Evolutionary conservation across 2,329 filamentous ascomycete genomes (phyloP).

Genomic region (Phyllosticta paracitricarpa): DNA sequence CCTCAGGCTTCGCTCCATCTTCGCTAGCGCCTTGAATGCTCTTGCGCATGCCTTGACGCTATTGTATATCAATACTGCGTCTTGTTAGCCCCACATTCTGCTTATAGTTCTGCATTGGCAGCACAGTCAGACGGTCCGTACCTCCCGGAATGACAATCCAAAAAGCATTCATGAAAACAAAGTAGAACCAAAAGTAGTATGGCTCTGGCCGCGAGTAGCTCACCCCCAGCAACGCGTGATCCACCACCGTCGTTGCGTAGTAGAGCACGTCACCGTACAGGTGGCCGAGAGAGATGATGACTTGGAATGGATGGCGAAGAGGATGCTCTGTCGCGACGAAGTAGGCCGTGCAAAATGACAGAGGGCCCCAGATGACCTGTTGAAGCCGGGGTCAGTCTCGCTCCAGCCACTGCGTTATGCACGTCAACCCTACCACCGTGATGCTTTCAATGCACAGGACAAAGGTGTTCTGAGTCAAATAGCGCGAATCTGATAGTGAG

Average conservation of each 20-base stretch:
- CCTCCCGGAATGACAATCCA: constrained; percentile 53
- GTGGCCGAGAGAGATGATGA: constrained; percentile 52
- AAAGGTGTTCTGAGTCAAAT: constrained; percentile 71
- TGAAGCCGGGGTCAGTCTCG: background rate
- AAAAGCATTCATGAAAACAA: constrained; percentile 55
- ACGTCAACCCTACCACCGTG: constrained; percentile 45
- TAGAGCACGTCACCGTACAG: constrained; percentile 56
- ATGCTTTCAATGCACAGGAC: constrained; percentile 82
- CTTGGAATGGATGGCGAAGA: constrained; percentile 49
- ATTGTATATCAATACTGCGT: constrained; percentile 22
- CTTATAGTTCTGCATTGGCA: background rate
- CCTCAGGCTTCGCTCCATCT: constrained; percentile 24
- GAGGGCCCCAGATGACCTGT: constrained; percentile 51
- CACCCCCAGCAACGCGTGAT: constrained; percentile 44
- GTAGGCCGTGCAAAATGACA: constrained; percentile 48
- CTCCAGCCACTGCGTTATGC: background rate
- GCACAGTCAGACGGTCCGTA: constrained; percentile 26
- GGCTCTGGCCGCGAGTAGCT: constrained; percentile 52
- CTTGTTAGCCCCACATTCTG: constrained; percentile 2
- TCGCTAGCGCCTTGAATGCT: constrained; percentile 27
- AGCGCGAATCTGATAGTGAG: constrained; percentile 74
- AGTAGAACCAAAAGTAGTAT: constrained; percentile 58
- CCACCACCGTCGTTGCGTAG: constrained; percentile 53
- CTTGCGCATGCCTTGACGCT: constrained; percentile 24
- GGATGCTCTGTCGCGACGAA: constrained; percentile 45